Evolutionary conservation across 2,329 filamentous ascomycete genomes (phyloP).

Genomic region (Mycosphaerelloides madeirae): DNA sequence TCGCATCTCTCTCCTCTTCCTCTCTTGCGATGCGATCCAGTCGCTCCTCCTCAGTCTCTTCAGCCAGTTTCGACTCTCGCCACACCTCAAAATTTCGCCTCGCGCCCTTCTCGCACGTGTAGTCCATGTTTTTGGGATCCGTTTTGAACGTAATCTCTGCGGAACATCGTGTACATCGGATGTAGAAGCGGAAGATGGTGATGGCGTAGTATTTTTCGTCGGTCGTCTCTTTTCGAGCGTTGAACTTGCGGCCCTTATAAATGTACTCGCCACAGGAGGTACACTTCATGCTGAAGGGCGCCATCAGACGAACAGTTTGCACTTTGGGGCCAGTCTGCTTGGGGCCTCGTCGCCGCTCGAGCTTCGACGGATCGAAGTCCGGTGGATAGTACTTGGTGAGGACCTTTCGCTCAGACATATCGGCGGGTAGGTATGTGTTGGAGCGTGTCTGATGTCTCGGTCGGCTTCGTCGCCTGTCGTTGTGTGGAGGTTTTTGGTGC

Average conservation of each 20-base stretch:
- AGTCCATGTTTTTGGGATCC: constrained; percentile 93
- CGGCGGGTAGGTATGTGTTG: constrained; percentile 4
- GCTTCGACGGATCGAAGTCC: constrained; percentile 84
- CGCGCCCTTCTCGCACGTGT: constrained; percentile 73
- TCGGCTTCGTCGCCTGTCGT: too few species aligned
- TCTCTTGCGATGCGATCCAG: constrained; percentile 78
- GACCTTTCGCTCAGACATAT: constrained; percentile 84
- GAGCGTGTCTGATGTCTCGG: too few species aligned
- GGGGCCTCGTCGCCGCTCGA: constrained; percentile 60
- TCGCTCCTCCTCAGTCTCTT: constrained; percentile 83
- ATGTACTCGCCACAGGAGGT: constrained; percentile 71
- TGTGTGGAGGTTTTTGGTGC: too few species aligned
- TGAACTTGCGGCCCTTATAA: constrained; percentile 92
- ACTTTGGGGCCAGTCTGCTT: constrained; percentile 73
- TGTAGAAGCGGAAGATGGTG: constrained; percentile 80
- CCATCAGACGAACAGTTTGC: constrained; percentile 86
- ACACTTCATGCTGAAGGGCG: constrained; percentile 77
- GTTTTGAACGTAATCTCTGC: constrained; percentile 90
- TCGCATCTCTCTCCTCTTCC: constrained; percentile 77
- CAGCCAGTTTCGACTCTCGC: constrained; percentile 60
- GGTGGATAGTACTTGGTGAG: constrained; percentile 62
- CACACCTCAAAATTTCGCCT: constrained; percentile 93
- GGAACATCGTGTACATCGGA: constrained; percentile 75
- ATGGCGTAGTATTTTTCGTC: constrained; percentile 87
- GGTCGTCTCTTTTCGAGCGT: constrained; percentile 86